phyloP scores from a whole-genome alignment of 2,329 filamentous ascomycete genomes.

The Lojkania enalia region DNA sequence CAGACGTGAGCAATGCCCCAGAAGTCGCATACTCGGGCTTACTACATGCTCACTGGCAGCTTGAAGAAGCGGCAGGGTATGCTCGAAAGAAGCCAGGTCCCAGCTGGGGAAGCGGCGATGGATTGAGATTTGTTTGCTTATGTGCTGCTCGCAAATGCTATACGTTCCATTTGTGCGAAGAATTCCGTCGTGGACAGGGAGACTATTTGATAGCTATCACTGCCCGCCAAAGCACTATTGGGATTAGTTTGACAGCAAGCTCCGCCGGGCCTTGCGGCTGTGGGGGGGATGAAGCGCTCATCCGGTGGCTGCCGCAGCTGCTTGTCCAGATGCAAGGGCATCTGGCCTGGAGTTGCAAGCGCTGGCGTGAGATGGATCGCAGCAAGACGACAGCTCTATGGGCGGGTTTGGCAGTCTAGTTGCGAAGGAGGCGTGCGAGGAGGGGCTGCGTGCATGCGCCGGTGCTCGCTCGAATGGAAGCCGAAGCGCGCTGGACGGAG shows the following conservation, averaged over 20 bases:
- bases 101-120: too few species aligned
- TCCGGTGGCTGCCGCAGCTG: constrained; percentile 4
- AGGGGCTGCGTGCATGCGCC: constrained; percentile 2
- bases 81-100: too few species aligned
- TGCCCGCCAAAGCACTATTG: constrained; percentile 7
- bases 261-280: neutral
- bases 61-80: too few species aligned
- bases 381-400: neutral
- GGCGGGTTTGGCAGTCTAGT: neutral
- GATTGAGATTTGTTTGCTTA: too few species aligned
- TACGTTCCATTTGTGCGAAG: constrained; percentile 20
- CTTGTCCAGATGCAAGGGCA: neutral
- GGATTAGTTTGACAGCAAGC: neutral
- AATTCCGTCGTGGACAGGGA: too few species aligned
- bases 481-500: constrained; percentile 26
- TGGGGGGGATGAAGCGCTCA: constrained; percentile 30
- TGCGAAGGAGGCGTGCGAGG: neutral
- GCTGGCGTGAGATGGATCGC: neutral
- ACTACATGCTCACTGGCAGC: too few species aligned
- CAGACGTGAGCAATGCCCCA: too few species aligned
- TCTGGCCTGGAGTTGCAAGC: neutral
- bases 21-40: too few species aligned
- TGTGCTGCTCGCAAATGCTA: too few species aligned
- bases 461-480: constrained; percentile 43
- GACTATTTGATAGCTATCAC: constrained; percentile 16